Evolutionary conservation across 2,329 filamentous ascomycete species (phyloP).

Genomic region (Pseudogymnoascus sp.): DNA sequence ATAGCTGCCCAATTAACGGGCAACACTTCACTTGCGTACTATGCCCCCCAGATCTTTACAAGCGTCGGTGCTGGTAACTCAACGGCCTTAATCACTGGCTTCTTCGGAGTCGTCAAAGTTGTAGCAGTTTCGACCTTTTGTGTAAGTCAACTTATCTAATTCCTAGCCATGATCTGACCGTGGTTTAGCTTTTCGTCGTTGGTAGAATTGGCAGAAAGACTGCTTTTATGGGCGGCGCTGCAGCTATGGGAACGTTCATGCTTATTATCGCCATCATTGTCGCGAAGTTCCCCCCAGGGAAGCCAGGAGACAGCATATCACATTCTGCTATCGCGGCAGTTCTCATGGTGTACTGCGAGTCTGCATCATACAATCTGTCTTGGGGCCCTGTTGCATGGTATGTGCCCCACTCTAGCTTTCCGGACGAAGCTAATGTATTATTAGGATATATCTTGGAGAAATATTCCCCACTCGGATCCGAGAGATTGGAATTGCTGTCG

Average conservation of each 20-base stretch:
- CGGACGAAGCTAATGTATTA: neutral
- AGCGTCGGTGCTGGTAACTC: constrained; percentile 43
- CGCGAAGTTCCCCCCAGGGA: constrained; percentile 36
- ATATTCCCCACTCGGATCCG: constrained; percentile 47
- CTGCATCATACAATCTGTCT: constrained; percentile 40
- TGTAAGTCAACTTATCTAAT: constrained; percentile 13
- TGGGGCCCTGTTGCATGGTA: constrained; percentile 50
- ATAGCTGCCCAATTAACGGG: constrained; percentile 40
- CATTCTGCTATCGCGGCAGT: constrained; percentile 39
- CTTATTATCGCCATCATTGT: constrained; percentile 43
- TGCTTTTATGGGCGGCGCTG: constrained; percentile 41
- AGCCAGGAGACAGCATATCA: constrained; percentile 23
- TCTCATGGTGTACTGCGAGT: constrained; percentile 46
- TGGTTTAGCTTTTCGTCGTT: constrained; percentile 41
- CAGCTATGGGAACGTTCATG: constrained; percentile 46
- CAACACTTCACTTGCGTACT: constrained; percentile 47
- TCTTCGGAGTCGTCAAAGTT: constrained; percentile 48
- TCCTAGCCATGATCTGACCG: constrained; percentile 20
- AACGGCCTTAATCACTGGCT: constrained; percentile 45
- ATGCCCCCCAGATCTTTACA: constrained; percentile 46
- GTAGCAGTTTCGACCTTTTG: constrained; percentile 33
- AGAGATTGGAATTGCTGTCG: constrained; percentile 46
- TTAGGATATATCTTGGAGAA: constrained; percentile 25
- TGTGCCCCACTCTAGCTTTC: constrained; percentile 35
- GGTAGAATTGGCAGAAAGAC: constrained; percentile 42